Conservation (phyloP, 495 filamentous ascomycete species). For the Poronia punctata region DNA sequence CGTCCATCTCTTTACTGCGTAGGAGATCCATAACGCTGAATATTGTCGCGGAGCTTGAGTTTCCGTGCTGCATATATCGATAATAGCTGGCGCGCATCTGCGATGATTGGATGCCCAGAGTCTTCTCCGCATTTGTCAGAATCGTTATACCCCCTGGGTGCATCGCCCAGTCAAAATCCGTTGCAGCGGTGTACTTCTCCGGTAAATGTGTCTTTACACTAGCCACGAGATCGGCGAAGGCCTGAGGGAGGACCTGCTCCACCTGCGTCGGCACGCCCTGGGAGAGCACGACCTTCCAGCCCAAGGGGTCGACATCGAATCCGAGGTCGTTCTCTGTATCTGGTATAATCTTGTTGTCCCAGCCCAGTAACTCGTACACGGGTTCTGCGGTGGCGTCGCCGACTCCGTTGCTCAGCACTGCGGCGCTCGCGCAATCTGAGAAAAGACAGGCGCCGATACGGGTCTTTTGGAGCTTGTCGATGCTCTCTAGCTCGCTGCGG, state of each 20-base stretch:
- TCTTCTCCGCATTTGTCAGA: constrained; percentile 51
- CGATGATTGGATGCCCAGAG: constrained; percentile 46
- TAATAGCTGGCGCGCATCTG: constrained; percentile 57
- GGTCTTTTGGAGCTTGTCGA: constrained; percentile 43
- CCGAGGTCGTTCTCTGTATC: constrained; percentile 51
- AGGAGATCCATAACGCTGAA: constrained; percentile 53
- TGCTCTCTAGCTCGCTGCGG: constrained; percentile 51
- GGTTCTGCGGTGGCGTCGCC: constrained; percentile 31
- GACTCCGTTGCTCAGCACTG: constrained; percentile 51
- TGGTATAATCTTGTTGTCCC: constrained; percentile 49
- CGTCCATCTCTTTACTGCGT: constrained; percentile 51
- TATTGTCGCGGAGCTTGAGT: constrained; percentile 55
- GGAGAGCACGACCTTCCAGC: constrained; percentile 57
- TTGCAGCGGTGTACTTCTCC: constrained; percentile 29
- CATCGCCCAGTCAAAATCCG: constrained; percentile 62
- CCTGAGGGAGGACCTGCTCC: constrained; percentile 37
- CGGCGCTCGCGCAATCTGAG: constrained; percentile 54
- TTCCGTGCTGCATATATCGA: constrained; percentile 57
- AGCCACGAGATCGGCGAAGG: constrained; percentile 41
- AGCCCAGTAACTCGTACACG: constrained; percentile 51
- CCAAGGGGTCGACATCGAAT: constrained; percentile 52
- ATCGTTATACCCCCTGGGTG: constrained; percentile 62
- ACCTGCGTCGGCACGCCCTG: constrained; percentile 50
- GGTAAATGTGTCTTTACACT: constrained; percentile 32
- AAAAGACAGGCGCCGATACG: constrained; percentile 56